Conservation (phyloP, 1,284 basidiomycete genomes). For the Pseudozyma flocculosa region DNA sequence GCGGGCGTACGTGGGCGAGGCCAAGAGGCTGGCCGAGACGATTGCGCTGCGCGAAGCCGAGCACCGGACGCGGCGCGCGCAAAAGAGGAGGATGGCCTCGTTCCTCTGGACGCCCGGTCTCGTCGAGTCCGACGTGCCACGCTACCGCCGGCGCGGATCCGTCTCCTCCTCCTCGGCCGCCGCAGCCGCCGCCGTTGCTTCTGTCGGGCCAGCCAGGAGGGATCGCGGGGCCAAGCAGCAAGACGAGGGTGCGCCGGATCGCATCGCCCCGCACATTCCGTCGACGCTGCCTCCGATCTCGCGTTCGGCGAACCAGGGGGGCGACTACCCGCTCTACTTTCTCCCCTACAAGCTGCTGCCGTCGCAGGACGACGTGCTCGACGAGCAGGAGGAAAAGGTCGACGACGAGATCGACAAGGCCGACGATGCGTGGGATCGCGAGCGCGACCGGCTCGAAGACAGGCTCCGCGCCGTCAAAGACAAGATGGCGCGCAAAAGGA, state of each 20-base stretch:
- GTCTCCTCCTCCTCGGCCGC: too few species aligned
- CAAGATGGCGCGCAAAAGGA: background rate
- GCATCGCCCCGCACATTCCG: background rate
- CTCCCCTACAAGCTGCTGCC: background rate
- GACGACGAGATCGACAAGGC: conserved; percentile 1
- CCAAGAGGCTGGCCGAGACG: background rate
- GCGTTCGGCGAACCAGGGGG: background rate
- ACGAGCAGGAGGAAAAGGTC: background rate
- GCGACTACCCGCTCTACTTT: background rate
- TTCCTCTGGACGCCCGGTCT: background rate
- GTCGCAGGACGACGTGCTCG: conserved; percentile 1
- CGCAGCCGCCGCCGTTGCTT: too few species aligned
- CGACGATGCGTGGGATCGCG: background rate
- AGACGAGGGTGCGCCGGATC: too few species aligned
- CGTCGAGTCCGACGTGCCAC: background rate
- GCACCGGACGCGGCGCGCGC: background rate
- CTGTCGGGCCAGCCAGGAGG: too few species aligned
- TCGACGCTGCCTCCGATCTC: background rate
- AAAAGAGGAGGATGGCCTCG: background rate
- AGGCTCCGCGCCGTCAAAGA: background rate
- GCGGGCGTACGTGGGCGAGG: background rate
- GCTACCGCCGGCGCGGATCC: too few species aligned
- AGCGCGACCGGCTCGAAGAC: background rate
- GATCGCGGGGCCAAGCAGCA: too few species aligned
- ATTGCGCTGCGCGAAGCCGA: background rate